A percentile compares a stretch with the other conserved stretches of the same genome.
Conservation (phyloP, 352 stramenopile genomes). For the Pythium coloratum region DNA sequence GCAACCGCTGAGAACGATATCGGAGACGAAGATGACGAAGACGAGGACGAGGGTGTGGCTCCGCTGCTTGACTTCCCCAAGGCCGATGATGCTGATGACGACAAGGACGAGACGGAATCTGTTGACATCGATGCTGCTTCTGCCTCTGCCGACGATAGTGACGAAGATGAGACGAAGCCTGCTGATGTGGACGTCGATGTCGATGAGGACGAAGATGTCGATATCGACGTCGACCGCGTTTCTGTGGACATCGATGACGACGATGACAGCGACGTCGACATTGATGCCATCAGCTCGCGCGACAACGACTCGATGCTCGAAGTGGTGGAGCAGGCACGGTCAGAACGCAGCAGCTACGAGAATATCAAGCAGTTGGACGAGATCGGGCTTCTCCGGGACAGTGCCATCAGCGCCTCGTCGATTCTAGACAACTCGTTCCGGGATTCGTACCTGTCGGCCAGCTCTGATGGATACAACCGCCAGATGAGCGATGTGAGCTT, state of each 20-base stretch:
- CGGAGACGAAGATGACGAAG: constrained; percentile 26
- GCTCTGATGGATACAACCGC: constrained; percentile 16
- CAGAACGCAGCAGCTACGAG: constrained; percentile 8
- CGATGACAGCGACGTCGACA: constrained; percentile 34
- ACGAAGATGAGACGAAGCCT: constrained; percentile 27
- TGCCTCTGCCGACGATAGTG: constrained; percentile 21
- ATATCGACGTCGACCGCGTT: constrained; percentile 28
- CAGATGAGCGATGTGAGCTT: constrained; percentile 39
- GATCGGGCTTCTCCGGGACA: constrained; percentile 17
- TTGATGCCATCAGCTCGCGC: constrained; percentile 14
- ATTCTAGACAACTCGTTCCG: constrained; percentile 13
- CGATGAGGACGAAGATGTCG: constrained; percentile 19
- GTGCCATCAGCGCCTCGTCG: constrained; percentile 4
- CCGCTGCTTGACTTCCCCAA: constrained; percentile 25
- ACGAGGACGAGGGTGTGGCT: constrained; percentile 23
- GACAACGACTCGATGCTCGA: constrained; percentile 22
- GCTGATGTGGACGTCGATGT: constrained; percentile 18
- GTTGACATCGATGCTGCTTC: constrained; percentile 26
- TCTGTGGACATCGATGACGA: constrained; percentile 31
- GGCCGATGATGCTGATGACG: constrained; percentile 6
- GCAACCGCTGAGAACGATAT: constrained; percentile 25
- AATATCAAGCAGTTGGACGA: constrained; percentile 31
- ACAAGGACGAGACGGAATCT: constrained; percentile 27
- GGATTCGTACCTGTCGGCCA: constrained; percentile 53
- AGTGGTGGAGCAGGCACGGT: not conserved